Conservation (phyloP, 1,284 basidiomycete genomes). For the Meira nashicola region DNA sequence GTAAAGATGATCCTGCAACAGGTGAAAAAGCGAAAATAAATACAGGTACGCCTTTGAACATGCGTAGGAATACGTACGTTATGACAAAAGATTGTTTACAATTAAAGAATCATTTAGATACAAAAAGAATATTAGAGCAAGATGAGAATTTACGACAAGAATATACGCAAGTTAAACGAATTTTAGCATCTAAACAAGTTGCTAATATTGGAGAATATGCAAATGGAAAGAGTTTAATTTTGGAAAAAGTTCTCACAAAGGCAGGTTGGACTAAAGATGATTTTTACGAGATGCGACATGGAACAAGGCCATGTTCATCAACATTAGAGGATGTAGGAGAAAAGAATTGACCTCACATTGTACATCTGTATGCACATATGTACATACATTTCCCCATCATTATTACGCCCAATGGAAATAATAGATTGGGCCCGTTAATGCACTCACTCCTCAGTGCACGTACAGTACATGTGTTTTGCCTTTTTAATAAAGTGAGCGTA, state of each 20-base stretch:
- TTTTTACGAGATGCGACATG: too few relatives aligned
- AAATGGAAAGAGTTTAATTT: not conserved
- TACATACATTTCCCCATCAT: too few relatives aligned
- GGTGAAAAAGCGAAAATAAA: not conserved
- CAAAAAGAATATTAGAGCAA: not conserved
- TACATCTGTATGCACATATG: too few relatives aligned
- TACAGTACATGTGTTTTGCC: too few relatives aligned
- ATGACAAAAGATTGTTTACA: not conserved
- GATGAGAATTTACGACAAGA: not conserved
- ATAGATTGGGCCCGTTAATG: too few relatives aligned
- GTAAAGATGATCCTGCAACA: not conserved
- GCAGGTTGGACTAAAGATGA: not conserved
- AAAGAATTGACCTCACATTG: too few relatives aligned
- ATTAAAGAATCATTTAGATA: slow-evolving; percentile 1
- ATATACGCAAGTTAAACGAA: not conserved
- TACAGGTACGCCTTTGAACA: not conserved
- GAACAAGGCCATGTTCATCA: too few relatives aligned
- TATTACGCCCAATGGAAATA: too few relatives aligned
- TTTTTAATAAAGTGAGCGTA: too few relatives aligned
- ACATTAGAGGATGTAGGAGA: too few relatives aligned
- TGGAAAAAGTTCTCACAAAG: not conserved
- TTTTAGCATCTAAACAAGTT: not conserved
- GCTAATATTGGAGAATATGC: not conserved
- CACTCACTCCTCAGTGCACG: too few relatives aligned
- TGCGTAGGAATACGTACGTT: slow-evolving; percentile 6